phyloP scores from a whole-genome alignment of 495 filamentous ascomycete species.

The Mytilinidion resinicola region DNA sequence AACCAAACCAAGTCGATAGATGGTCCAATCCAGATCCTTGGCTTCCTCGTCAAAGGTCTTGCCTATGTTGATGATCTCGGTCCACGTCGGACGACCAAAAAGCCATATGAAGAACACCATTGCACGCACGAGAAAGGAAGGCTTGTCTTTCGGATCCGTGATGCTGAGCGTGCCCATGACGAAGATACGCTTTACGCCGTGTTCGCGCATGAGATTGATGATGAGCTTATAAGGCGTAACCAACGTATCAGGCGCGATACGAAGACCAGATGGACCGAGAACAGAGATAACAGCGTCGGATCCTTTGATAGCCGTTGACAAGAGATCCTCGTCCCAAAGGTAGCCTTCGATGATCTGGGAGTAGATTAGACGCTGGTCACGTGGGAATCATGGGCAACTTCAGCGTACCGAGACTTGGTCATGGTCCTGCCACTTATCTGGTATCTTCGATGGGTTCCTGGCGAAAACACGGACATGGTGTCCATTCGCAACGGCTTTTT shows the following conservation, averaged over 20 bases:
- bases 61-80: background rate
- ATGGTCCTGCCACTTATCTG: background rate
- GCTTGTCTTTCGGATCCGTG: background rate
- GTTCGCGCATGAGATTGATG: background rate
- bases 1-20: background rate
- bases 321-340: background rate
- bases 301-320: background rate
- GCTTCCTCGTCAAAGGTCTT: background rate
- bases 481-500: background rate
- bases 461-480: background rate
- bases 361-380: background rate
- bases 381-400: background rate
- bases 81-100: background rate
- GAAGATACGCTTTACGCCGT: background rate
- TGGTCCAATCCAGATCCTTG: background rate
- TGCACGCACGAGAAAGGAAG: background rate
- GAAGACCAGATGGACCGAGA: background rate
- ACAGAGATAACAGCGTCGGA: background rate
- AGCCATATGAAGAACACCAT: background rate
- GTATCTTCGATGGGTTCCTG: background rate
- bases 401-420: background rate
- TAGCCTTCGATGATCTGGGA: background rate
- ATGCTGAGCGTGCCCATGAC: conserved; percentile 1
- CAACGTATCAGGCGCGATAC: background rate
- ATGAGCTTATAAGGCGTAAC: background rate